phyloP scores from a whole-genome alignment of 306 rosid species.

The Trichosanthes truncata region DNA sequence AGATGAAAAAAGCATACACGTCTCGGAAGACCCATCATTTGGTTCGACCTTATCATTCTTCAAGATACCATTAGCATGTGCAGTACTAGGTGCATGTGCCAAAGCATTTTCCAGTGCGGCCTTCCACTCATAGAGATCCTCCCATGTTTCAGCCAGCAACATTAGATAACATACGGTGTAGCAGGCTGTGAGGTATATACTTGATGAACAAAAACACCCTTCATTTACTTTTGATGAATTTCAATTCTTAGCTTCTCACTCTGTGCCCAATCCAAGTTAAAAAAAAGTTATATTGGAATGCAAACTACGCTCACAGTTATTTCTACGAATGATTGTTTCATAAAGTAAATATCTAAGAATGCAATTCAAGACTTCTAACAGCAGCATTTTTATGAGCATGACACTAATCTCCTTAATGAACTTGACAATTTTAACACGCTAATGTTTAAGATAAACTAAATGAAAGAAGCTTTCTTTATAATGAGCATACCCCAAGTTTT shows the following conservation, averaged over 20 bases:
- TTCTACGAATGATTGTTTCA: too few relatives aligned
- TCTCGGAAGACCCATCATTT: constrained; percentile 52
- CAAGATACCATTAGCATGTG: constrained; percentile 49
- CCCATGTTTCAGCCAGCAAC: constrained; percentile 78
- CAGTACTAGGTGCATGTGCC: constrained; percentile 66
- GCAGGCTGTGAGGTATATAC: constrained; percentile 5
- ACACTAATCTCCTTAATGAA: not conserved
- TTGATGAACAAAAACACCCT: not conserved
- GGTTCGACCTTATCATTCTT: constrained; percentile 58
- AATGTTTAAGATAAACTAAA: not conserved
- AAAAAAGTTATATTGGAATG: not conserved
- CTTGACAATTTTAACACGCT: not conserved
- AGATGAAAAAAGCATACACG: constrained; percentile 45
- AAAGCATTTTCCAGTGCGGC: constrained; percentile 88
- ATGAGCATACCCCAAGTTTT: not conserved
- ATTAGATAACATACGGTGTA: constrained; percentile 18
- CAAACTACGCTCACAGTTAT: not conserved
- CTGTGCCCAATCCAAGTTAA: not conserved
- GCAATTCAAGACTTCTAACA: constrained; percentile 1
- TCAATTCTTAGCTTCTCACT: not conserved
- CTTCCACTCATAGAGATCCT: constrained; percentile 81
- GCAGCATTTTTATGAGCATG: not conserved
- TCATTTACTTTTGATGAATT: not conserved
- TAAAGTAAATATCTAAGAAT: too few relatives aligned
- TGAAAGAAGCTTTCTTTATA: not conserved